Conservation (phyloP, 2,329 filamentous ascomycete genomes). For the Myriangium duriaei region DNA sequence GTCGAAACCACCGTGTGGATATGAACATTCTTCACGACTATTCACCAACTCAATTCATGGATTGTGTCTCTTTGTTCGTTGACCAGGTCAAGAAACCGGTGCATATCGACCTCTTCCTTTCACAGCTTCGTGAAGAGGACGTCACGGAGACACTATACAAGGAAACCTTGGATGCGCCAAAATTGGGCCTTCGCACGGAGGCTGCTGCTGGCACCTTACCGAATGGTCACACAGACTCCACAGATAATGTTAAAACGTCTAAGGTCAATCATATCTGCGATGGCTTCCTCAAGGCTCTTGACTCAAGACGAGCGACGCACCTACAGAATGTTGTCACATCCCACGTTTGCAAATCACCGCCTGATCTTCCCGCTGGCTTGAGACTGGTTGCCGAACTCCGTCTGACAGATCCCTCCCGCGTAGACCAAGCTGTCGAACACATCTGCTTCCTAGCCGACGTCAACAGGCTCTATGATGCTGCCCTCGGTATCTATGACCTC, state of each 20-base stretch:
- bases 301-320: conserved; percentile 48
- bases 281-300: conserved; percentile 59
- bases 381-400: conserved; percentile 62
- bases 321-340: conserved; percentile 90
- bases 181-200: conserved; percentile 11
- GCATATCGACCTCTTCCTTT: conserved; percentile 83
- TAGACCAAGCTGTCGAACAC: conserved; percentile 84
- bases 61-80: conserved; percentile 62
- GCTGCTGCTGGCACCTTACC: conserved; percentile 8
- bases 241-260: conserved; percentile 18
- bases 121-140: conserved; percentile 76
- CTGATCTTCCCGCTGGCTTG: conserved; percentile 77
- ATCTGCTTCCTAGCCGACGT: conserved; percentile 96
- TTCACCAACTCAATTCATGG: conserved; percentile 72
- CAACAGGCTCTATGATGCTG: conserved; percentile 80
- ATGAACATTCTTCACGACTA: conserved; percentile 97
- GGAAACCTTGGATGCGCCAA: conserved; percentile 53
- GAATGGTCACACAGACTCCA: conserved; percentile 14
- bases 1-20: conserved; percentile 85
- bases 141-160: conserved; percentile 89
- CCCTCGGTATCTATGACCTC: conserved; percentile 81
- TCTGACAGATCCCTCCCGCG: conserved; percentile 51
- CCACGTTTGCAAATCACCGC: conserved; percentile 84
- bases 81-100: conserved; percentile 71
- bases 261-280: conserved; percentile 89